phyloP scores from a whole-genome alignment of 768 basidiomycete species.

The Trametes coccinea region DNA sequence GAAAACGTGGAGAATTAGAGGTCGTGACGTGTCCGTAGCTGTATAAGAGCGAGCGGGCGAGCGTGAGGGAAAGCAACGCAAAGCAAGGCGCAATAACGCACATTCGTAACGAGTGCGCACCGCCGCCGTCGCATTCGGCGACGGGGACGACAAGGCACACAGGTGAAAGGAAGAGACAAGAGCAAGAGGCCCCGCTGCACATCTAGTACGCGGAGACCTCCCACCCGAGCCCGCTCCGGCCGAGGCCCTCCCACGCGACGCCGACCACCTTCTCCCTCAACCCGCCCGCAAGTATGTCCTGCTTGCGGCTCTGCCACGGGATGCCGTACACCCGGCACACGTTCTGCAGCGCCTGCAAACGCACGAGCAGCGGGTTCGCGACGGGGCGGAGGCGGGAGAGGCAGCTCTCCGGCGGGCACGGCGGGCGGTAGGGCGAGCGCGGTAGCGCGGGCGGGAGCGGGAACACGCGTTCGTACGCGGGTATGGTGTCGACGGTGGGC shows the following conservation, averaged over 20 bases:
- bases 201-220: conserved; percentile 32
- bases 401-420: conserved; percentile 24
- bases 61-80: conserved; percentile 1
- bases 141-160: not conserved
- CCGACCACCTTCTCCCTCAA: conserved; percentile 54
- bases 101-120: conserved; percentile 3
- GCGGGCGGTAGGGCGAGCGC: conserved; percentile 43
- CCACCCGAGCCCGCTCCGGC: conserved; percentile 49
- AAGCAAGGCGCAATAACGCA: conserved; percentile 3
- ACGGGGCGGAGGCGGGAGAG: conserved; percentile 55
- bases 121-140: not conserved
- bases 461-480: conserved; percentile 29
- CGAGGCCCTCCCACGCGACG: conserved; percentile 63
- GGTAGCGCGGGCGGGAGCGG: conserved; percentile 40
- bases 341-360: conserved; percentile 64
- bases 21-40: conserved; percentile 12
- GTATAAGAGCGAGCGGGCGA: conserved; percentile 10
- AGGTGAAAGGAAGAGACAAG: not conserved
- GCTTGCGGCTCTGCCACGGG: conserved; percentile 42
- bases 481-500: conserved; percentile 34
- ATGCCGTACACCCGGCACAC: conserved; percentile 34
- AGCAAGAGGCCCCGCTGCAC: not conserved
- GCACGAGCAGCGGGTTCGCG: conserved; percentile 58
- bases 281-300: conserved; percentile 53
- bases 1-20: not conserved